Evolutionary conservation across 108 stramenopile genomes (phyloP).

Genomic region (Cyclotella choctawhatcheeana): DNA sequence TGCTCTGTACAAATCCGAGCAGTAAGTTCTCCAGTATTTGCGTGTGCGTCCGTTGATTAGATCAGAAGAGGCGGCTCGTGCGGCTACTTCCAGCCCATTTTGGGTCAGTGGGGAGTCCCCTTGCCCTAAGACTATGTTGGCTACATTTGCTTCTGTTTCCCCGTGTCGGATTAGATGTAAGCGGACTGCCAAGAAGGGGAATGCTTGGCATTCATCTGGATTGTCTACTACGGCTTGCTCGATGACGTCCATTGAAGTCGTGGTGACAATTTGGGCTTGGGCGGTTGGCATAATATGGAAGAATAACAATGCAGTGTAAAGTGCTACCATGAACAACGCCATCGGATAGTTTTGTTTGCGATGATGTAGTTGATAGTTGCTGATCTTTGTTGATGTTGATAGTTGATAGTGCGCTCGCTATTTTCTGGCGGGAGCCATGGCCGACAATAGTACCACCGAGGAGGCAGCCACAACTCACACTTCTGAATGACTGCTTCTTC

Average conservation of each 20-base stretch:
- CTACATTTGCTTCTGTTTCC: constrained; percentile 62
- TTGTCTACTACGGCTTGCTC: background rate
- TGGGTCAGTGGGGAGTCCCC: constrained; percentile 60
- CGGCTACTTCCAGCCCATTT: constrained; percentile 38
- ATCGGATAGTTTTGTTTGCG: background rate
- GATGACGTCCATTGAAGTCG: background rate
- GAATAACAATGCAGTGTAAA: background rate
- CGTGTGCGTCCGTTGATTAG: constrained; percentile 24
- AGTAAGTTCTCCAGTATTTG: constrained; percentile 52
- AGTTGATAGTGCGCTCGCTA: no score
- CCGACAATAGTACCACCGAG: no score
- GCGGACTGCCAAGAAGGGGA: constrained; percentile 27
- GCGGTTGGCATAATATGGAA: background rate
- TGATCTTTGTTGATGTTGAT: no score
- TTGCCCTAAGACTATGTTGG: constrained; percentile 59
- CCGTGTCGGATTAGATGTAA: constrained; percentile 68
- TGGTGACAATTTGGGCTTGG: background rate
- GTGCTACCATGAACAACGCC: background rate
- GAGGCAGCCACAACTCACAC: no score
- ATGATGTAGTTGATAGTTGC: no score
- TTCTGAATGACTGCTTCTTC: no score
- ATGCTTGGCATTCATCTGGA: background rate
- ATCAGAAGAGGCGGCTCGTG: constrained; percentile 15
- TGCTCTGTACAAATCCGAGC: constrained; percentile 59
- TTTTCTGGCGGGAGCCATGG: no score